phyloP scores from a whole-genome alignment of 371 early-diverging fungal species.

The Mortierella sp. region DNA sequence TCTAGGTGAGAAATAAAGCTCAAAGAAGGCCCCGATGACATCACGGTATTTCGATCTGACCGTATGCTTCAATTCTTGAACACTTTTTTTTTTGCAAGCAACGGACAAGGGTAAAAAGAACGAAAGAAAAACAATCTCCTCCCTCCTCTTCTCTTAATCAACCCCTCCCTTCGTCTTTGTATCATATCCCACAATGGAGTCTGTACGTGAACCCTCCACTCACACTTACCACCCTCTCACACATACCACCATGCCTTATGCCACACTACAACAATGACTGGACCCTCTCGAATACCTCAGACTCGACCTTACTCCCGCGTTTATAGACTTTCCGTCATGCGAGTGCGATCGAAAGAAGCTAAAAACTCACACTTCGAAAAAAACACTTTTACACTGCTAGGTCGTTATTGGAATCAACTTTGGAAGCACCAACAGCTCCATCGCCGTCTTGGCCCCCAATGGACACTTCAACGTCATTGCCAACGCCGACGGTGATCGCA shows the following conservation, averaged over 20 bases:
- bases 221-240: neutral
- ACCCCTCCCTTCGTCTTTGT: slow-evolving; percentile 26
- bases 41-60: neutral
- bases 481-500: slow-evolving; percentile 97
- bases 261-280: neutral
- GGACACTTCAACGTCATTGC: slow-evolving; percentile 93
- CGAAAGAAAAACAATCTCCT: slow-evolving; percentile 7
- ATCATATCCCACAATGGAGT: slow-evolving; percentile 54
- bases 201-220: slow-evolving; percentile 29
- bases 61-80: neutral
- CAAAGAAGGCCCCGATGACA: no score
- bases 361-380: slow-evolving; percentile 1
- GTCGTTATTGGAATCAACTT: slow-evolving; percentile 89
- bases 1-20: no score
- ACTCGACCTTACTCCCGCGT: neutral
- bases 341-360: neutral
- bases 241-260: neutral
- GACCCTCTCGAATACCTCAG: no score
- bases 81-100: slow-evolving; percentile 18
- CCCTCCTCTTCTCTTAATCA: no score
- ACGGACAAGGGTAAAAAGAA: neutral
- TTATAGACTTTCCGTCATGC: neutral
- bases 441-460: slow-evolving; percentile 90
- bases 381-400: slow-evolving; percentile 14
- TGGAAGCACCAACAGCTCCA: slow-evolving; percentile 92